A percentile compares a stretch with the other conserved stretches of the same genome.
Conservation (phyloP, 2,329 filamentous ascomycete genomes). For the Coniochaeta sp. region DNA sequence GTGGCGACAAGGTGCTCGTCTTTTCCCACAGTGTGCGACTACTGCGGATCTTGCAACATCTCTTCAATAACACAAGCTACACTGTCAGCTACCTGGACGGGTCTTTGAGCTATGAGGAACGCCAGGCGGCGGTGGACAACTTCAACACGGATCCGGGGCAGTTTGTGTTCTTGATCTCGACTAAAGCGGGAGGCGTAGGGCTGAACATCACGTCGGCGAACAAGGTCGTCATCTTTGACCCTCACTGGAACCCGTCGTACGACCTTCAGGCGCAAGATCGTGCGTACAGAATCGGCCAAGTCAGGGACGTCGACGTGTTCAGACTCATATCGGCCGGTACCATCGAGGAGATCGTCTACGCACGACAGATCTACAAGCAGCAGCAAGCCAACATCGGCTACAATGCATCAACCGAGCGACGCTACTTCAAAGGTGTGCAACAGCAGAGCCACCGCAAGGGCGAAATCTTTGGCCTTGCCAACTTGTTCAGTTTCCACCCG, state of each 20-base stretch:
- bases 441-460: slow-evolving; percentile 76
- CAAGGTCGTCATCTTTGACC: slow-evolving; percentile 95
- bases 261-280: slow-evolving; percentile 95
- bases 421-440: slow-evolving; percentile 94
- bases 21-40: slow-evolving; percentile 90
- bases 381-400: slow-evolving; percentile 98
- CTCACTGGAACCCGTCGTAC: slow-evolving; percentile 94
- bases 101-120: slow-evolving; percentile 73
- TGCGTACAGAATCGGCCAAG: slow-evolving; percentile 92
- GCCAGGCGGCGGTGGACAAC: slow-evolving; percentile 74
- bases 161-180: slow-evolving; percentile 95
- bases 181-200: slow-evolving; percentile 85
- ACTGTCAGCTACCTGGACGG: slow-evolving; percentile 89
- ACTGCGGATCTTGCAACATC: slow-evolving; percentile 72
- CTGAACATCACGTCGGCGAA: slow-evolving; percentile 97
- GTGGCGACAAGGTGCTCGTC: slow-evolving; percentile 88
- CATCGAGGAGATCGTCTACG: slow-evolving; percentile 95
- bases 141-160: slow-evolving; percentile 84
- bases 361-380: slow-evolving; percentile 96
- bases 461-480: slow-evolving; percentile 86
- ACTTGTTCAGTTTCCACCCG: slow-evolving; percentile 76
- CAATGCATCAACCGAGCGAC: slow-evolving; percentile 80
- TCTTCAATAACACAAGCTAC: slow-evolving; percentile 85
- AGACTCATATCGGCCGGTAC: slow-evolving; percentile 85
- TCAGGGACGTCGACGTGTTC: slow-evolving; percentile 90